phyloP scores from a whole-genome alignment of 2,329 filamentous ascomycete genomes.

The Dothidotthia symphoricarpi region DNA sequence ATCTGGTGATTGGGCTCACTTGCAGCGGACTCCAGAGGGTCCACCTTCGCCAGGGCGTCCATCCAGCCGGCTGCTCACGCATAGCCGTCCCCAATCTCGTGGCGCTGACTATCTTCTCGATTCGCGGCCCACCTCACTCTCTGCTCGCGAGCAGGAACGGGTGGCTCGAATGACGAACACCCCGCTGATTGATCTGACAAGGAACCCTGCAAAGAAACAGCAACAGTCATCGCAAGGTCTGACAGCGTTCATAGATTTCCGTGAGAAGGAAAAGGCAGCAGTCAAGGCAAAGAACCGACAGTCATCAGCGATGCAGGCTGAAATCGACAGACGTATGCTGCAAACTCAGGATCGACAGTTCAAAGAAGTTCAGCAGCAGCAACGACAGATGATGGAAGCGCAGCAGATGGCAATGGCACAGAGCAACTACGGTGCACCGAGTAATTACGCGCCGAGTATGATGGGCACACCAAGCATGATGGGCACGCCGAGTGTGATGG shows the following conservation, averaged over 20 bases:
- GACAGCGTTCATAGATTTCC: constrained; percentile 74
- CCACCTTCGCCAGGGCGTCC: constrained; percentile 23
- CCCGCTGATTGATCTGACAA: constrained; percentile 68
- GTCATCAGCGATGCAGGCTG: constrained; percentile 36
- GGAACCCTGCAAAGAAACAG: constrained; percentile 45
- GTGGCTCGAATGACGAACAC: constrained; percentile 78
- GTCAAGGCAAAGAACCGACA: constrained; percentile 35
- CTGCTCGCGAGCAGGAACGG: constrained; percentile 83
- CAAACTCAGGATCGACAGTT: constrained; percentile 34
- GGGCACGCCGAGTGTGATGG: constrained; percentile 8
- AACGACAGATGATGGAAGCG: constrained; percentile 26
- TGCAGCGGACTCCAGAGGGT: constrained; percentile 32
- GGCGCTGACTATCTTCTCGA: constrained; percentile 55
- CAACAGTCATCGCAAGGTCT: constrained; percentile 55
- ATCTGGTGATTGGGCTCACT: constrained; percentile 48
- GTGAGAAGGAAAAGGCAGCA: constrained; percentile 68
- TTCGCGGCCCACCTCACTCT: constrained; percentile 62
- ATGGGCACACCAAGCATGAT: constrained; percentile 20
- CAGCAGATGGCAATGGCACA: constrained; percentile 28
- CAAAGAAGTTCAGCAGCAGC: constrained; percentile 26
- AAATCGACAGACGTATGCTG: constrained; percentile 38
- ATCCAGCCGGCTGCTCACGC: constrained; percentile 28
- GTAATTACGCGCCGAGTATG: constrained; percentile 23
- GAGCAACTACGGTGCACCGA: constrained; percentile 20
- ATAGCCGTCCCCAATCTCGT: constrained; percentile 55